A percentile compares a stretch with the other conserved stretches of the same genome.
Evolutionary conservation across 1,284 basidiomycete species (phyloP).

Genomic region (Phenoliferia sp.): DNA sequence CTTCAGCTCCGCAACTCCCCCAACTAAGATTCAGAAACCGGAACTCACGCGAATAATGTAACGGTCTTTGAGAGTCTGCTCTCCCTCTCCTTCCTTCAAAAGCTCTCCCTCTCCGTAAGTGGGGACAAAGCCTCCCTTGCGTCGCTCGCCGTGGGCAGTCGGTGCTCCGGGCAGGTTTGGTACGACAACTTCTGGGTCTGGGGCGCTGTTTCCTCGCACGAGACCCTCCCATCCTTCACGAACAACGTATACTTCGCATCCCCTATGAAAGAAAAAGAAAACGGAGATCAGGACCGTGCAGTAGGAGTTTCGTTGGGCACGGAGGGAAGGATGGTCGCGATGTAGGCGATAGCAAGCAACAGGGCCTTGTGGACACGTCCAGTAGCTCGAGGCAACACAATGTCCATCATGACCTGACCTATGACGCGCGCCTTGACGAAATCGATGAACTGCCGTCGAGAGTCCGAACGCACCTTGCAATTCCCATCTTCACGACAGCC

Average conservation of each 20-base stretch:
- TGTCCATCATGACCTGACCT: neutral
- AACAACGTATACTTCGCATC: slow-evolving; percentile 83
- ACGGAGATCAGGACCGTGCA: too few relatives aligned
- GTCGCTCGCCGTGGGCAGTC: neutral
- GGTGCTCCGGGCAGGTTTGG: neutral
- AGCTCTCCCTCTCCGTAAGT: slow-evolving; percentile 88
- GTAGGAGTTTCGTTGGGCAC: too few relatives aligned
- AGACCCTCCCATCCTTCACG: slow-evolving; percentile 98
- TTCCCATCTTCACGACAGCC: slow-evolving; percentile 80
- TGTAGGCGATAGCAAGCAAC: neutral
- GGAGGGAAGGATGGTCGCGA: neutral
- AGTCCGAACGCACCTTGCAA: slow-evolving; percentile 63
- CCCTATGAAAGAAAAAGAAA: neutral
- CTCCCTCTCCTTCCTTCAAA: slow-evolving; percentile 84
- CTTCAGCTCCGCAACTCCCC: neutral
- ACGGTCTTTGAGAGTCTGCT: slow-evolving; percentile 70
- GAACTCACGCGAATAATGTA: slow-evolving; percentile 70
- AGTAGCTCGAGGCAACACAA: too few relatives aligned
- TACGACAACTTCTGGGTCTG: slow-evolving; percentile 1
- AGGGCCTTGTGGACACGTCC: neutral
- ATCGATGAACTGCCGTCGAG: neutral
- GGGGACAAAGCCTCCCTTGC: slow-evolving; percentile 33
- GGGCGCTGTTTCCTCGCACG: slow-evolving; percentile 50
- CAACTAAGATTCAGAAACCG: neutral
- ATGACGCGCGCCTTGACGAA: neutral